A percentile compares a stretch with the other conserved stretches of the same genome.
Evolutionary conservation across 129 eudicot genomes (phyloP).

Genomic region (Oenanthe sinensis): DNA sequence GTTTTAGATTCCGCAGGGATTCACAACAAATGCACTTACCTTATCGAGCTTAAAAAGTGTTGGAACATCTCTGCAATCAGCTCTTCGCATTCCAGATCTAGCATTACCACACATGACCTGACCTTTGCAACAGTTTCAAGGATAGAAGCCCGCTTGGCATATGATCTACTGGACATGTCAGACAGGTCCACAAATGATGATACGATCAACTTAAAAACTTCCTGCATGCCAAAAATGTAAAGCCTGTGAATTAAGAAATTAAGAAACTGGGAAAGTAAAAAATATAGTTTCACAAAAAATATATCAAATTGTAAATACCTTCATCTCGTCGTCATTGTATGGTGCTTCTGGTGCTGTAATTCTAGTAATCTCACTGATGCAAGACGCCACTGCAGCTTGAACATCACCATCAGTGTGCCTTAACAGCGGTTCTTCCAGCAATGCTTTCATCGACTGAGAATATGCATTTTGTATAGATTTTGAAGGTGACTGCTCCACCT

Average conservation of each 20-base stretch:
- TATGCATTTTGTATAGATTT: slow-evolving; percentile 60
- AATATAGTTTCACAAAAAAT: neutral
- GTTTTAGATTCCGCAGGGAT: neutral
- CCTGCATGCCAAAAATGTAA: slow-evolving; percentile 37
- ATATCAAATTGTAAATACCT: slow-evolving; percentile 32
- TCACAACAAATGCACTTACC: slow-evolving; percentile 26
- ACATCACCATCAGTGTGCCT: slow-evolving; percentile 74
- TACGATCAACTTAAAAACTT: slow-evolving; percentile 73
- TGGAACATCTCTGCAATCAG: slow-evolving; percentile 76
- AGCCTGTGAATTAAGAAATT: no score
- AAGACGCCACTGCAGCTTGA: slow-evolving; percentile 76
- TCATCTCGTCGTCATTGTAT: slow-evolving; percentile 80
- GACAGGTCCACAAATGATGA: slow-evolving; percentile 69
- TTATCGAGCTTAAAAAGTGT: slow-evolving; percentile 60
- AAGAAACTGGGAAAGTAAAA: neutral
- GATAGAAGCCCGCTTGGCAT: slow-evolving; percentile 54
- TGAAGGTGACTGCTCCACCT: slow-evolving; percentile 83
- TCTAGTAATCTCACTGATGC: slow-evolving; percentile 93
- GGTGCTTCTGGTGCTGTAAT: slow-evolving; percentile 99
- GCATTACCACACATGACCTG: slow-evolving; percentile 91
- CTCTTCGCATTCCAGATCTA: slow-evolving; percentile 84
- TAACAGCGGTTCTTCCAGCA: slow-evolving; percentile 45
- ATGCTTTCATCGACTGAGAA: slow-evolving; percentile 56
- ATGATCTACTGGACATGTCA: slow-evolving; percentile 65
- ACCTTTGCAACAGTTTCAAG: slow-evolving; percentile 92